Evolutionary conservation across 805 yeast genomes (phyloP), one percentile per base, ranked within the genome.

Genomic region (Debaryomyces prosopidis): DNA sequence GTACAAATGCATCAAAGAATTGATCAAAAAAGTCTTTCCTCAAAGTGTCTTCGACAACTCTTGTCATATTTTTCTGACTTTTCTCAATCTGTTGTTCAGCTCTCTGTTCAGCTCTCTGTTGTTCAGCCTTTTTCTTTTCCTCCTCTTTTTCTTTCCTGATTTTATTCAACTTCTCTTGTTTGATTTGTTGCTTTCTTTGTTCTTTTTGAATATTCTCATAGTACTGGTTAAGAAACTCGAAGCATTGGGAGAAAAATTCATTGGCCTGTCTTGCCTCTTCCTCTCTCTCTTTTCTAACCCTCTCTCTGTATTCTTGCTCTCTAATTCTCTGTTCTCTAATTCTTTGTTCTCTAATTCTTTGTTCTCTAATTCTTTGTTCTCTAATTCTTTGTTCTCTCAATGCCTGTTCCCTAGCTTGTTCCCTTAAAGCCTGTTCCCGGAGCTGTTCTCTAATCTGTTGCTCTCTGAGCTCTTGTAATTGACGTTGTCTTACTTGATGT

Each of bases 101-200:
- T 34, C n/a, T 11, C 19, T 34, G 16, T 15, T 34, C 23, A 15
- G 15, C 12, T 34, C 5, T 18, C 37, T 15, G 8, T 34, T 6
- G 37, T 18, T 34, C 37, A 34, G 23, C 30, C 7, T 15, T 38
- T n/a, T 15, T 28, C 17, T 36, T 27, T 27, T 40, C 34, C 10
- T 28, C 39, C 18, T 30, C 20, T 39, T 35, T 44, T 27, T 40
- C 42, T 32, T 41, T 36, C 36, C 45, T 36, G 6, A 17, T 39
- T 33, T 46, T 32, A 11, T 32, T 28, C 32, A 17, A n/a, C 36
- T 44, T 15, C 39, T 43, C 39, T 19, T 19, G 28, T 30, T 37
- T 37, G 15, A 17, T 32, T 5, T 40, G 37, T 27, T 39, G 17
- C 31, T 40, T 32, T 31, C 36, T 32, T 40, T 31, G 18, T 17